Base-by-base conservation (phyloP, 2,329 filamentous ascomycete genomes). In the Diplodia scrobiculata region DNA sequence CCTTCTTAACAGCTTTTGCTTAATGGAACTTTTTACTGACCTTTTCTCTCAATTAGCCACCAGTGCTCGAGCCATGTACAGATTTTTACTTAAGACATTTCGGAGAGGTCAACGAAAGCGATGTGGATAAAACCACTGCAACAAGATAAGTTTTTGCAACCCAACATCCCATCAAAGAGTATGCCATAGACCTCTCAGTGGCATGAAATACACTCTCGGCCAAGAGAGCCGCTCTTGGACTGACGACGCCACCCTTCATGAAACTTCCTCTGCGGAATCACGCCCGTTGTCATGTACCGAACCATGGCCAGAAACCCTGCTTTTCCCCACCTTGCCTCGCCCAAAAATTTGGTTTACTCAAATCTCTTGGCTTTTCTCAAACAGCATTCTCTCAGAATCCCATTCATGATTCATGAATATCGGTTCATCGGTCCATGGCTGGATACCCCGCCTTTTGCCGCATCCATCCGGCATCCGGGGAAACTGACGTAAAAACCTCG, bases 371-470 rank as follows among this genome's bases (percentile, higher is more conserved):
- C 38, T 9, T 36, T n/a, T 45, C 17, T 45, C 41, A 2, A 10
- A 45, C 41, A 3, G 34, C 7, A 45, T 19, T 19, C 41, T n/a
- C 25, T 19, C n/a, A 6, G 41, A n/a, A 19, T 6, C 4, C 41
- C 17, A 19, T 11, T 10, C n/a, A 45, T n/a, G 2, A 45, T 25
- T 25, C 25, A 25, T 19, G 17, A 6, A 19, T 1, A n/a, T 45
- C 41, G 41, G 41, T n/a, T 10, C 41, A 17, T n/a, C 41, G 41
- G 41, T 45, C 4, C 41, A n/a, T 19, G 41, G 41, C 5, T n/a
- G 41, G 17, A 45, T 45, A 45, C 53, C 32, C 53, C 53, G n/a
- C 53, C 53, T 25, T 58, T 58, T 58, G 53, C 53, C 53, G 36
- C 53, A 6, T 58, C n/a, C 53, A 58, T 58, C 53, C 53, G 53